A percentile compares a stretch with the other conserved stretches of the same genome.
These are phyloP conservation scores for Botrytis hyacinthi DNA, from an alignment of 2,329 filamentous ascomycete genomes.

Conservation along the genomic window DNA sequence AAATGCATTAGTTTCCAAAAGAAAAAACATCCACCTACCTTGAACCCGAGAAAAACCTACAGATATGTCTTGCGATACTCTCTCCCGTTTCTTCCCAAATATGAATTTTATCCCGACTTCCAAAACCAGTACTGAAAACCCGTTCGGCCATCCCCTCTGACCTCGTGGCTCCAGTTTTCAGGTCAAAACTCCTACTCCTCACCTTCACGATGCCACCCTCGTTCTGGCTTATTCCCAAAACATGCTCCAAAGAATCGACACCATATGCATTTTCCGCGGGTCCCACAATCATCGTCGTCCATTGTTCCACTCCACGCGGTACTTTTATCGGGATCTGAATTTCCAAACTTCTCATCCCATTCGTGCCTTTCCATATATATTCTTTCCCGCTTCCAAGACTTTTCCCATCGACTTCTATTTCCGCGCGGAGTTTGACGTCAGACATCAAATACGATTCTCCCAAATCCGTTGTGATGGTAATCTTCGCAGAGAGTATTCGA, in stretches of 20 bases:
- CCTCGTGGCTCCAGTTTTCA: neutral
- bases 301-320: neutral
- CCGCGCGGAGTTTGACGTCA: conserved; percentile 29
- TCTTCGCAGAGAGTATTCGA: conserved; percentile 44
- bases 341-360: conserved; percentile 33
- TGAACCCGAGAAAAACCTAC: conserved; percentile 42
- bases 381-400: conserved; percentile 19
- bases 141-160: conserved; percentile 29
- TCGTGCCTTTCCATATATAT: conserved; percentile 32
- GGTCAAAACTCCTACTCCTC: conserved; percentile 29
- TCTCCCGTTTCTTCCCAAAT: conserved; percentile 71
- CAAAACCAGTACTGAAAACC: conserved; percentile 24
- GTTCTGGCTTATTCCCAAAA: conserved; percentile 15
- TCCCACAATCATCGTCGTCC: conserved; percentile 28
- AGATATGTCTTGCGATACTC: conserved; percentile 69
- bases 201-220: conserved; percentile 29
- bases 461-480: conserved; percentile 68
- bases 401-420: conserved; percentile 23
- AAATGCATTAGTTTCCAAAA: conserved; percentile 24
- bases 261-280: conserved; percentile 21
- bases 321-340: conserved; percentile 23
- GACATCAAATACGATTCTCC: conserved; percentile 45
- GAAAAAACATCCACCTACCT: conserved; percentile 23
- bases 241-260: conserved; percentile 23
- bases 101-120: conserved; percentile 27